These are phyloP conservation scores for Kwoniella botswanensis DNA, from an alignment of 768 basidiomycete genomes.

Conservation along the genomic window DNA sequence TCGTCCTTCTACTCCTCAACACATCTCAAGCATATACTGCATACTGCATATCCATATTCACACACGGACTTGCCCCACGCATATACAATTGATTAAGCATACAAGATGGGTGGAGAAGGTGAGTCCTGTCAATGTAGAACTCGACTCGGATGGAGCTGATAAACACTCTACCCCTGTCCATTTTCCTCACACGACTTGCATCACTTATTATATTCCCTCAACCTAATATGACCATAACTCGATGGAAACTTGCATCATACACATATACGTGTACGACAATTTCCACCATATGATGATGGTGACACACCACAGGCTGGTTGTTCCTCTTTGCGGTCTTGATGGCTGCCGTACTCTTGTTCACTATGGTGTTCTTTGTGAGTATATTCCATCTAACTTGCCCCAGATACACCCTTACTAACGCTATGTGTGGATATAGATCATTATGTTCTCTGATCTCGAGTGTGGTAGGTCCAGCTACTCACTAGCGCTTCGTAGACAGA, in stretches of 20 bases:
- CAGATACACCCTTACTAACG: background rate
- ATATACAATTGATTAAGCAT: background rate
- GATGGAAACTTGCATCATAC: no score
- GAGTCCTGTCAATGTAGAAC: constrained; percentile 8
- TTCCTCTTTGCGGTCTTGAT: constrained; percentile 95
- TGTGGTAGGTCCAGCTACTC: constrained; percentile 63
- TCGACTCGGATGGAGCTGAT: constrained; percentile 15
- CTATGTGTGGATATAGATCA: constrained; percentile 69
- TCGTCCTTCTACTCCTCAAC: background rate
- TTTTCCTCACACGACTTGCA: background rate
- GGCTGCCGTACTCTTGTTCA: constrained; percentile 93
- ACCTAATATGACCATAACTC: background rate
- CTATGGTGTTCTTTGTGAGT: constrained; percentile 99
- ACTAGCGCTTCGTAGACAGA: no score
- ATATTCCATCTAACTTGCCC: background rate
- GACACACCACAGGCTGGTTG: constrained; percentile 74
- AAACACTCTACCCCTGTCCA: constrained; percentile 3
- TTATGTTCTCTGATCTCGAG: constrained; percentile 99
- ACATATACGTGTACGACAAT: no score
- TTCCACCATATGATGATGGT: background rate
- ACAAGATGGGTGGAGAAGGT: constrained; percentile 57
- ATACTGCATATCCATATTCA: background rate
- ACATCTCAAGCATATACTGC: constrained; percentile 1
- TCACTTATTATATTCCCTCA: background rate
- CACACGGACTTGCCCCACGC: background rate